Base-by-base conservation (phyloP, 495 filamentous ascomycete species). In the Trichoderma erinaceum region DNA sequence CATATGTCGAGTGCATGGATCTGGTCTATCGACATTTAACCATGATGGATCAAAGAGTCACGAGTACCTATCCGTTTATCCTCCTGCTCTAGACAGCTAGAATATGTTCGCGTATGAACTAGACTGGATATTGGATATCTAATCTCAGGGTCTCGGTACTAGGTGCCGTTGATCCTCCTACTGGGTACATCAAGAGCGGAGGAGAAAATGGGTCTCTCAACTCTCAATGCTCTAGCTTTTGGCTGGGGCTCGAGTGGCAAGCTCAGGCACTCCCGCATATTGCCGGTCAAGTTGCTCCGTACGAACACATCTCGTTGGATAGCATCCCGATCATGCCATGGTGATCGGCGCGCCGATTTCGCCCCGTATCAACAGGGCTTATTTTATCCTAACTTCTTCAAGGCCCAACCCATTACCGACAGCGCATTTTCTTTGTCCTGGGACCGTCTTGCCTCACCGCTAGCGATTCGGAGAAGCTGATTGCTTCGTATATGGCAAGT, bases 221-320 rank as follows among this genome's bases (percentile, higher is more conserved):
- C 18, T 18, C 48, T 21, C 7, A 5, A n/a, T n/a, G 16, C 18
- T 8, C 18, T 16, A 18, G 44, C 18, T 52, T 21, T 7, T 8
- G 7, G 3, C 21, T 16, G 7, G 7, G 50, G 52, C 52, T 29
- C 56, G 25, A 32, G 25, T 61, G 56, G 56, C 25, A 61, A 29
- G 11, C 29, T 32, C 27, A 61, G 56, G 56, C 56, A 61, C 56
- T 61, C 25, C 56, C 56, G 56, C 56, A 61, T 61, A 15, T 11
- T 32, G 29, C 56, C 18, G 48, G 35, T 38, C 5, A 38, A 52
- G 10, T 5, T 48, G n/a, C 21, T 21, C 56, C 12, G 11, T 15
- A 18, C 25, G 10, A 29, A 23, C 23, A 32, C 56, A 27, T 61
- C 11, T 29, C 15, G 27, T 29, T 13, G 23, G 56, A 61, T 61